Percentiles rank a stretch among this genome's conserved stretches.
Evolutionary conservation across 257 asterid species (phyloP).

Genomic region (Linderniella brevidens): DNA sequence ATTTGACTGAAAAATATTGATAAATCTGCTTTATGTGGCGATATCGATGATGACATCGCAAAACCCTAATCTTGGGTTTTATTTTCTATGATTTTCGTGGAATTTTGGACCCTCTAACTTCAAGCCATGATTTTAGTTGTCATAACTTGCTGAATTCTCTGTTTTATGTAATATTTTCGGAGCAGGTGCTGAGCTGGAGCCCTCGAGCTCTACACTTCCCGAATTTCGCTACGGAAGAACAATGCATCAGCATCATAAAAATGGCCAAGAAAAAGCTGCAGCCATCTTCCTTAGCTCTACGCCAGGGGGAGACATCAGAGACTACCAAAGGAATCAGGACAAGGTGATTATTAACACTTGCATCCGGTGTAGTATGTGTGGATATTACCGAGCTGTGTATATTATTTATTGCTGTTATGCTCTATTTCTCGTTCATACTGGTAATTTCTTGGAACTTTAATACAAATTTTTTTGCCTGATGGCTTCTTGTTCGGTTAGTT

Average conservation of each 20-base stretch:
- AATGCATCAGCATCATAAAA: conserved; percentile 46
- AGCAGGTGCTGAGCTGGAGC: conserved; percentile 76
- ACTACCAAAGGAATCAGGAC: conserved; percentile 79
- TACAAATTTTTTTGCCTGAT: conserved; percentile 4
- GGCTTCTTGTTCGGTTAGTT: conserved; percentile 24
- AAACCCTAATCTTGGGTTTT: too few relatives aligned
- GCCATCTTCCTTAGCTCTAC: conserved; percentile 76
- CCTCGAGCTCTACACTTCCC: conserved; percentile 84
- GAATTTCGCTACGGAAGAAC: conserved; percentile 72
- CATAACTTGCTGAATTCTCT: conserved; percentile 1
- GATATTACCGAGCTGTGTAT: background rate
- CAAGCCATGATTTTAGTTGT: background rate
- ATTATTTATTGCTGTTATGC: background rate
- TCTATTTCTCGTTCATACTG: conserved; percentile 2
- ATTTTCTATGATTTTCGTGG: too few relatives aligned
- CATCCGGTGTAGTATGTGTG: conserved; percentile 1
- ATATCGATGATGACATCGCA: too few relatives aligned
- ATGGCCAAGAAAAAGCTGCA: conserved; percentile 39
- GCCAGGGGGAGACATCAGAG: conserved; percentile 75
- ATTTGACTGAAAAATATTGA: too few relatives aligned
- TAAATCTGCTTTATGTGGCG: too few relatives aligned
- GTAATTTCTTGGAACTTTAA: background rate
- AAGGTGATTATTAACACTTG: conserved; percentile 47
- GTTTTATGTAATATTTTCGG: background rate
- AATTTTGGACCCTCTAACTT: too few relatives aligned